Percentiles rank a stretch among this genome's conserved stretches.
Conservation (phyloP, 495 filamentous ascomycete genomes). For the Immersiella caudata region DNA sequence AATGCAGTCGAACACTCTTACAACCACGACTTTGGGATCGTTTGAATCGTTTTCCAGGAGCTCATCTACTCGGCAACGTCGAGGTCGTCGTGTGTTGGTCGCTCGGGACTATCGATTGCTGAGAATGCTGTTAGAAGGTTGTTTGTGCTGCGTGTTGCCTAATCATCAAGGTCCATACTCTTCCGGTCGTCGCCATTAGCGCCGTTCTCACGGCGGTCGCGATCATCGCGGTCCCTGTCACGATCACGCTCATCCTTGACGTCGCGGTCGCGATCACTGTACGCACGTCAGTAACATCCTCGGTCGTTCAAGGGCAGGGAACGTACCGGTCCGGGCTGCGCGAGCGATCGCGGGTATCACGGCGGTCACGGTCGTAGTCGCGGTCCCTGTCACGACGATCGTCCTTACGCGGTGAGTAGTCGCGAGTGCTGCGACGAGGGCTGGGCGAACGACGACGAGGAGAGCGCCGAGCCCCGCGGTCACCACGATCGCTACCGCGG, state of each 20-base stretch:
- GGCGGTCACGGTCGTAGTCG: conserved; percentile 75
- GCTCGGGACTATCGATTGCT: conserved; percentile 70
- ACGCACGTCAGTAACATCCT: conserved; percentile 11
- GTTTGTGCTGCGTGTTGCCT: conserved; percentile 24
- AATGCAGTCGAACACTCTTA: conserved; percentile 33
- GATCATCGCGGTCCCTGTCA: conserved; percentile 60
- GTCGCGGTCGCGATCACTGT: conserved; percentile 57
- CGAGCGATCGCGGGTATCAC: conserved; percentile 72
- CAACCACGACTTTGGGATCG: conserved; percentile 23
- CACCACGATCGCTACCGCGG: conserved; percentile 25
- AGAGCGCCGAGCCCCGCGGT: conserved; percentile 63
- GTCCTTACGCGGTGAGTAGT: conserved; percentile 89
- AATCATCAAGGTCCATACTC: conserved; percentile 56
- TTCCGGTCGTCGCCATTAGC: conserved; percentile 85
- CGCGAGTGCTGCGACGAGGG: conserved; percentile 73
- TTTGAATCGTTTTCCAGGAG: neutral
- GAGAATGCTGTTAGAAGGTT: neutral
- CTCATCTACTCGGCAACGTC: conserved; percentile 84
- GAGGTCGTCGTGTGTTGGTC: conserved; percentile 90
- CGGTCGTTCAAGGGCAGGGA: conserved; percentile 43
- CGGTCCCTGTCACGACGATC: conserved; percentile 65
- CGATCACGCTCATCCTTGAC: conserved; percentile 49
- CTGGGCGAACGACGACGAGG: conserved; percentile 78
- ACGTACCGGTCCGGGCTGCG: conserved; percentile 73
- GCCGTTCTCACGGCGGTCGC: conserved; percentile 65